These are phyloP conservation scores for Apostasia ramifera DNA, from an alignment of 106 monocot genomes.

Conservation along the genomic window DNA sequence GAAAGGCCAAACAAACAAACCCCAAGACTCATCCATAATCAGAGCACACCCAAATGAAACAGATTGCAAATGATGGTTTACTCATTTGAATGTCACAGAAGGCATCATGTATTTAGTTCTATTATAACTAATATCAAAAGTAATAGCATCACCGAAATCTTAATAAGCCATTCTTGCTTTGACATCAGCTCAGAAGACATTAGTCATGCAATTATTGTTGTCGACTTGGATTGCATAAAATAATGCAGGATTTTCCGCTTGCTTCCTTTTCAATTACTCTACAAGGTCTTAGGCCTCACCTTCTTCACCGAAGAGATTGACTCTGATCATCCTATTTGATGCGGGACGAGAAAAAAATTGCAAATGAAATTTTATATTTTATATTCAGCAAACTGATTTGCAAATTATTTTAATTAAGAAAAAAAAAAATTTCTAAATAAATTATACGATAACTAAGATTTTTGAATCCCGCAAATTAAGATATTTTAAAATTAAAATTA, in stretches of 20 bases:
- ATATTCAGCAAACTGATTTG: no score
- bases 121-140: conserved; percentile 80
- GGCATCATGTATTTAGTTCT: conserved; percentile 96
- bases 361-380: no score
- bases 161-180: conserved; percentile 47
- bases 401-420: no score
- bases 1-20: conserved; percentile 80
- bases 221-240: conserved; percentile 90
- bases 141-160: conserved; percentile 62
- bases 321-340: conserved; percentile 30
- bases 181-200: conserved; percentile 37
- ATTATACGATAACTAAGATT: no score
- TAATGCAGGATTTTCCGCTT: conserved; percentile 77
- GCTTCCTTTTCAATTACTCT: conserved; percentile 66
- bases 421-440: no score
- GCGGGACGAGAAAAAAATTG: no score
- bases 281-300: conserved; percentile 61
- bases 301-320: conserved; percentile 77
- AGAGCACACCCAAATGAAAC: no score
- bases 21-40: conserved; percentile 87
- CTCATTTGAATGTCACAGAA: conserved; percentile 63
- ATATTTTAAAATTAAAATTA: no score
- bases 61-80: conserved; percentile 76
- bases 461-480: no score
- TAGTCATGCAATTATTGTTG: conserved; percentile 79